Evolutionary conservation across 805 yeast genomes (phyloP).

Genomic region (Blastobotrys attinorum): DNA sequence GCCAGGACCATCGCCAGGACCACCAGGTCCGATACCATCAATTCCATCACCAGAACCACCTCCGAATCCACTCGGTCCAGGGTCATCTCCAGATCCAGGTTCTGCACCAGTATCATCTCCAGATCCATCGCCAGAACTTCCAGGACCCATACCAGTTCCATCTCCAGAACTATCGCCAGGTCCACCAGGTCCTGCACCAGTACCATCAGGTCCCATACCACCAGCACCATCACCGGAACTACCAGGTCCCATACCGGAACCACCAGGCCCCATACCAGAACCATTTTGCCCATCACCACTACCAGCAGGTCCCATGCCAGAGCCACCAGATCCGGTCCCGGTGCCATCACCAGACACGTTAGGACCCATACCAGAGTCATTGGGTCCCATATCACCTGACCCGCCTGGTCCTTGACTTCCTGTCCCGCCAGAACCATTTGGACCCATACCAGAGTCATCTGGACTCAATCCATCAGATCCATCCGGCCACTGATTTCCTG

Average conservation of each 20-base stretch:
- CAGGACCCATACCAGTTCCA: slow-evolving; percentile 6
- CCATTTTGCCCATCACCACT: slow-evolving; percentile 3
- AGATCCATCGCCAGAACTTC: background rate
- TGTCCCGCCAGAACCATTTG: slow-evolving; percentile 3
- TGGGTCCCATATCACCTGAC: background rate
- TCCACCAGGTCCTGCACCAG: slow-evolving; percentile 6
- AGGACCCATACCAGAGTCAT: slow-evolving; percentile 1
- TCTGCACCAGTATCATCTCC: slow-evolving; percentile 5
- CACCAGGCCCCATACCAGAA: background rate
- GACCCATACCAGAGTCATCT: slow-evolving; percentile 4
- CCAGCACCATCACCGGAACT: slow-evolving; percentile 6
- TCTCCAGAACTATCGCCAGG: slow-evolving; percentile 7
- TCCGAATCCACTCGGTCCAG: slow-evolving; percentile 3
- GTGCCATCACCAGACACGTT: slow-evolving; percentile 4
- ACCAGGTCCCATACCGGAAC: background rate
- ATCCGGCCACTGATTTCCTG: slow-evolving; percentile 2
- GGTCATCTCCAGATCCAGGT: slow-evolving; percentile 5
- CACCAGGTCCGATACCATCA: background rate
- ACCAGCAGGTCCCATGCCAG: background rate
- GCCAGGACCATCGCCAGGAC: background rate
- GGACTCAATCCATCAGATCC: background rate
- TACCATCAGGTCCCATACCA: slow-evolving; percentile 6
- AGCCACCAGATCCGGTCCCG: slow-evolving; percentile 7
- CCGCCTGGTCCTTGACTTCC: slow-evolving; percentile 3
- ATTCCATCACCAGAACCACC: background rate